These are phyloP conservation scores for Perilla frutescens DNA, from an alignment of 257 asterid species.

Conservation along the genomic window DNA sequence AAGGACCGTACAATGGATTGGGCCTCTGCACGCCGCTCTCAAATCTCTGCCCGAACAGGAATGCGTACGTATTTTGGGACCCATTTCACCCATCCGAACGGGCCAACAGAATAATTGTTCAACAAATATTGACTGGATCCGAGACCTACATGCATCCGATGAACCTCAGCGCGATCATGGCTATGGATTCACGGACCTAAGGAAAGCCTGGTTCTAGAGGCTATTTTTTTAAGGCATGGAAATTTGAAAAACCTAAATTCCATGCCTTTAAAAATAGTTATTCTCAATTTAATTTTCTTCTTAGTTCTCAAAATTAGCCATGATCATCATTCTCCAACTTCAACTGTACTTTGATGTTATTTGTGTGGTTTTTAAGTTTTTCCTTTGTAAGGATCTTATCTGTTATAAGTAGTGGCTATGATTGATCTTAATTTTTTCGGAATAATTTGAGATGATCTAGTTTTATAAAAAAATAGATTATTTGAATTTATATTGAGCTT, in stretches of 20 bases:
- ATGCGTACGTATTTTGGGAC: slow-evolving; percentile 81
- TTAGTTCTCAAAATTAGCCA: neutral
- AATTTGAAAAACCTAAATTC: slow-evolving; percentile 1
- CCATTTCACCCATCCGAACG: slow-evolving; percentile 83
- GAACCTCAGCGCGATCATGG: slow-evolving; percentile 79
- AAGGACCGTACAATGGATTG: slow-evolving; percentile 87
- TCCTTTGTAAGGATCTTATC: slow-evolving; percentile 17
- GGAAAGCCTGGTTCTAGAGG: slow-evolving; percentile 16
- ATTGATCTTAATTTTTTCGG: neutral
- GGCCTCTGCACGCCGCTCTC: slow-evolving; percentile 83
- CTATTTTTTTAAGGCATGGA: slow-evolving; percentile 34
- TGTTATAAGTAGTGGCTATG: neutral
- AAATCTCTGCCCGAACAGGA: slow-evolving; percentile 71
- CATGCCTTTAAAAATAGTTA: slow-evolving; percentile 30
- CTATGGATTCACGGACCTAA: slow-evolving; percentile 51
- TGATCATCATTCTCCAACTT: neutral
- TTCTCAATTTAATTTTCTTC: neutral
- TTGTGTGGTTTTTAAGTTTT: neutral
- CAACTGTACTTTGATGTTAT: slow-evolving; percentile 25
- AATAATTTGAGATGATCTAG: neutral
- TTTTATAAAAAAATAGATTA: neutral
- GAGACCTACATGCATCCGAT: slow-evolving; percentile 69
- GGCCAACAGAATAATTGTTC: slow-evolving; percentile 77
- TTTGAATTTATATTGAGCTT: neutral
- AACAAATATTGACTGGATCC: slow-evolving; percentile 62